Evolutionary conservation across 495 filamentous ascomycete genomes (phyloP), one percentile per base, ranked within the genome.

Genomic region (Penicillium chermesinum): DNA sequence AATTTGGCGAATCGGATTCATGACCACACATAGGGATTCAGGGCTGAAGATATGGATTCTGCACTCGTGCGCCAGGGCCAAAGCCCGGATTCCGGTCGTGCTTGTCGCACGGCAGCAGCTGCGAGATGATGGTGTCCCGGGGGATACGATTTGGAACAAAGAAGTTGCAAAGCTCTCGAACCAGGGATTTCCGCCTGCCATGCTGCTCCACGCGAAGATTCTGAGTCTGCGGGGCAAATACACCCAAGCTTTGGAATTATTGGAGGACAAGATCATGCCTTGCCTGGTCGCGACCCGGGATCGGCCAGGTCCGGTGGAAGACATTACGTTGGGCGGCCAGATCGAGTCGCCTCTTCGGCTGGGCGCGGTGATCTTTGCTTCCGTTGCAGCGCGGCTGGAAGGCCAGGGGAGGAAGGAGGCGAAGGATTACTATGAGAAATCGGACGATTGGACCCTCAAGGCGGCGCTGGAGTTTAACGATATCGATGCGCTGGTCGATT

Each of bases 401-500:
- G 48, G 43, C 0, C 6, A 22, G 12, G 48, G 25, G 25, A 45
- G 12, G 14, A 19, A 32, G 14, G 30, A 40, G 9, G 48, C 44
- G 0, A 2, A 22, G 14, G 48, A 48, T 3, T 34, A 17, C 35
- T 48, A 48, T 1, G 37, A 40, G 35, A 49, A 43, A 27, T 36
- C 44, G 4, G 48, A 61, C 8, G 44, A 54, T 2, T 54, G 47
- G n/a, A 39, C 54, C 6, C 22, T 39, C n/a, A 35, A 39, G 7
- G 70, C 61, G 1, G 69, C 70, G 1, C 1, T 58, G 27, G 52
- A 65, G 15, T 75, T 59, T 27, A 50, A 64, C 15, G 64, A 75
- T 30, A 57, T 60, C 1, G 9, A 44, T 6, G 61, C 67, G 3
- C 44, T 75, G 20, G 27, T 55, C 1, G 53, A 48, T 8, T 62